These are phyloP conservation scores for Nidula niveotomentosa DNA, from an alignment of 1,284 basidiomycete species.

Conservation along the genomic window DNA sequence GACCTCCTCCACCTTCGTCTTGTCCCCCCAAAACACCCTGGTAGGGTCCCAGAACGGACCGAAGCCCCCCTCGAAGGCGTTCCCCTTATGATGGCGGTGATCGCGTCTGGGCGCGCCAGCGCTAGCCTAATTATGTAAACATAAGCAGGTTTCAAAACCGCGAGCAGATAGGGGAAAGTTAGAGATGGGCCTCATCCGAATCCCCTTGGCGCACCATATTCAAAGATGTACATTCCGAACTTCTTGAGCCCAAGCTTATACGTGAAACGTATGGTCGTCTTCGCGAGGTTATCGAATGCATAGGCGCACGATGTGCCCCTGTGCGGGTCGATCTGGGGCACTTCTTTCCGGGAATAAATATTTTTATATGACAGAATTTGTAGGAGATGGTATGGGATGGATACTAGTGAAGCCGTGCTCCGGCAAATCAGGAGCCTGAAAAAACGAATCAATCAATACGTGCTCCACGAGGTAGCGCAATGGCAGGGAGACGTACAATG, in stretches of 20 bases:
- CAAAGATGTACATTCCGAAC: conserved; percentile 47
- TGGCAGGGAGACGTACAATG: conserved; percentile 19
- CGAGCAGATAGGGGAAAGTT: no score
- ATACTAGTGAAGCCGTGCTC: conserved; percentile 45
- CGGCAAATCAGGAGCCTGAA: conserved; percentile 43
- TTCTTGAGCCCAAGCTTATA: conserved; percentile 34
- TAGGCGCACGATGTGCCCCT: conserved; percentile 13
- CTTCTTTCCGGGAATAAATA: no score
- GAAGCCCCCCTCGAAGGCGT: conserved; percentile 45
- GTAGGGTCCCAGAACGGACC: conserved; percentile 43
- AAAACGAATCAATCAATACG: no score
- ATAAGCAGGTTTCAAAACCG: not conserved
- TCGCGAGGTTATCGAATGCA: conserved; percentile 38
- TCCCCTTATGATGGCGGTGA: conserved; percentile 47
- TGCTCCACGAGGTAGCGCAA: not conserved
- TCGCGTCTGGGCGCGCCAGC: conserved; percentile 35
- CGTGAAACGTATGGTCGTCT: conserved; percentile 38
- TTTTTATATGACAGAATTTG: no score
- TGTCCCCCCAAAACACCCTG: conserved; percentile 31
- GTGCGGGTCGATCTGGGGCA: no score
- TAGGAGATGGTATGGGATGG: not conserved
- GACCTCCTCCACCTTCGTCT: conserved; percentile 9
- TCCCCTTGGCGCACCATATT: conserved; percentile 45
- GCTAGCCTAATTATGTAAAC: conserved; percentile 28
- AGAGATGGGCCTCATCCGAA: conserved; percentile 22